phyloP scores from a whole-genome alignment of 495 filamentous ascomycete genomes.

The Lophium mytilinum region DNA sequence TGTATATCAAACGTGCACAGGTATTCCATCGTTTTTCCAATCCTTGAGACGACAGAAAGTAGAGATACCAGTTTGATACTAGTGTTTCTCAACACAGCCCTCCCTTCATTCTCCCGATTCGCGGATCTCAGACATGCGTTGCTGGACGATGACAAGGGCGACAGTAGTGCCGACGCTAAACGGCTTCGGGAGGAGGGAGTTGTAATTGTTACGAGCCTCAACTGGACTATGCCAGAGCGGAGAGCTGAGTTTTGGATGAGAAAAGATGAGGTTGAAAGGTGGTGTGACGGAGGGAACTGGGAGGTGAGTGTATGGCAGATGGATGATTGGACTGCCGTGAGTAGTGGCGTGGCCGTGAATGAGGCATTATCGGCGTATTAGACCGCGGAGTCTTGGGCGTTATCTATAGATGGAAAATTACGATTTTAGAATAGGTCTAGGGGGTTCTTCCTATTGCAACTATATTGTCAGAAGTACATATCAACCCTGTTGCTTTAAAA shows the following conservation, averaged over 20 bases:
- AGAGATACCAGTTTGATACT: not conserved
- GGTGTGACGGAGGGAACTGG: not conserved
- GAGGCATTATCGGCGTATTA: too few species aligned
- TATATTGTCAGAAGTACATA: too few species aligned
- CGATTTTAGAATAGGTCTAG: too few species aligned
- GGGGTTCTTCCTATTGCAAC: too few species aligned
- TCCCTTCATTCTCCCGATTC: not conserved
- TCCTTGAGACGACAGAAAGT: not conserved
- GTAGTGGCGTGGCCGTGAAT: too few species aligned
- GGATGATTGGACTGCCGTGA: not conserved
- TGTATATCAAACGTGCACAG: not conserved
- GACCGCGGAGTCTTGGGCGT: too few species aligned
- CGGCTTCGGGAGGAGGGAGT: not conserved
- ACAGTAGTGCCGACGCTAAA: not conserved
- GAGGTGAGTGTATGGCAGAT: not conserved
- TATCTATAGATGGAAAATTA: too few species aligned
- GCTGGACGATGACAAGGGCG: not conserved
- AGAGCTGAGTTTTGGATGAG: not conserved
- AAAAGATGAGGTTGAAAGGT: not conserved
- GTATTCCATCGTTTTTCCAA: not conserved
- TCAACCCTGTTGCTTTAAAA: too few species aligned
- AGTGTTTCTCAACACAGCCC: not conserved
- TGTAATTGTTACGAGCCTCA: not conserved
- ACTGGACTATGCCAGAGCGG: not conserved
- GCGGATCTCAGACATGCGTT: not conserved